Percentiles rank a stretch among this genome's conserved stretches.
phyloP scores from a whole-genome alignment of 2,329 filamentous ascomycete species.

The Arthrobotrys iridis region DNA sequence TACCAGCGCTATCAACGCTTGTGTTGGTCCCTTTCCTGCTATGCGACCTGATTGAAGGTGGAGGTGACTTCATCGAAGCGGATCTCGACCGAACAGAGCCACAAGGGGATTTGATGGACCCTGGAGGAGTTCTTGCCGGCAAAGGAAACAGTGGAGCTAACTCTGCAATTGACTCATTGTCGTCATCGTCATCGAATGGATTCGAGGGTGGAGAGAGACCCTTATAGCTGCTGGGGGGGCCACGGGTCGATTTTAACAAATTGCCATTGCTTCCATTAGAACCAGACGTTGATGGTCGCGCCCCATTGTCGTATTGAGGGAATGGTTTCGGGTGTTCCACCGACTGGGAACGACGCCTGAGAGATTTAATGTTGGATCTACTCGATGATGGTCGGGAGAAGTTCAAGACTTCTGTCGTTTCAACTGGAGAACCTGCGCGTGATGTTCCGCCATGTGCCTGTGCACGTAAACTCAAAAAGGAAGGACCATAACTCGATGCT shows the following conservation, averaged over 20 bases:
- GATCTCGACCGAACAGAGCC: conserved; percentile 27
- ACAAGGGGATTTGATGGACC: conserved; percentile 35
- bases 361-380: conserved; percentile 17
- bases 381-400: conserved; percentile 41
- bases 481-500: not conserved
- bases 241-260: conserved; percentile 14
- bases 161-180: conserved; percentile 47
- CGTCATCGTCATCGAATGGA: conserved; percentile 33
- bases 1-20: conserved; percentile 34
- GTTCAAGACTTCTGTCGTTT: conserved; percentile 16
- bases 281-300: conserved; percentile 37
- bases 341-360: conserved; percentile 28
- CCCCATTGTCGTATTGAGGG: conserved; percentile 19
- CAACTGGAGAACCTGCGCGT: conserved; percentile 13
- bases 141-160: conserved; percentile 41
- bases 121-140: conserved; percentile 40
- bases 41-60: conserved; percentile 31
- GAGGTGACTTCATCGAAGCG: conserved; percentile 23
- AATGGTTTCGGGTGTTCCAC: conserved; percentile 4
- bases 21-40: conserved; percentile 29
- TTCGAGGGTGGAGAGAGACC: conserved; percentile 23
- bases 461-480: conserved; percentile 8
- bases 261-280: conserved; percentile 15
- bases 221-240: conserved; percentile 34
- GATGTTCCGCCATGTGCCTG: conserved; percentile 17